Base-by-base conservation (phyloP, 1,284 basidiomycete genomes). In the Inonotus hispidus region DNA sequence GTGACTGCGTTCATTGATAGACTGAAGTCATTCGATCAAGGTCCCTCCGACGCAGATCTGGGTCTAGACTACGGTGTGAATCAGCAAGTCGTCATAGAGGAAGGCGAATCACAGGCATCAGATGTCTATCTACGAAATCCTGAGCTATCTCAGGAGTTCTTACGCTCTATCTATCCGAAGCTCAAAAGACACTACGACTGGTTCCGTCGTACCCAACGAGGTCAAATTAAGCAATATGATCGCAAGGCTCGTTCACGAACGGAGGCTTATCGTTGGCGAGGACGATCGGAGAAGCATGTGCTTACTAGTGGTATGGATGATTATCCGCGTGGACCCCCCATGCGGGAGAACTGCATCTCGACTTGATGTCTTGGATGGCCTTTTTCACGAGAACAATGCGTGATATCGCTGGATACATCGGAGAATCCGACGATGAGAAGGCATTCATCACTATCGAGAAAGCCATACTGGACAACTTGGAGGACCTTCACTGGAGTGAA, bases 261-360 rank as follows among this genome's bases (percentile, higher is more conserved):
- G 1, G 95, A 98, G 73, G 95, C 84, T 0, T 98, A 95, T 73
- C 82, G 95, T 53, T 98, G 95, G 95, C 84, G 95, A 39, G 95
- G 95, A n/a, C 81, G 95, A 39, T 90, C 91, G 7, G 81, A 87
- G 68, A 79, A 81, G 52, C 95, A 98, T 74, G 90, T 98, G 27
- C 75, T 98, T 58, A 96, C 95, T 0, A 93, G 90, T 67, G 95
- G 95, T 0, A 87, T 98, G 82, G 95, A 98, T 71, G 95, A 98
- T 74, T 98, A 95, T 72, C 95, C 95, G 10, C 82, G 95, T 57
- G 93, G 84, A 10, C 84, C 86, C 35, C 88, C 95, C 93, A 95
- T 69, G 81, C 87, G 1, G 95, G 95, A 56, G 95, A 98, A 75
- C 77, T 98, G 58, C 95, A 98, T 72, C 73, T 97, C 54, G 95